These are phyloP conservation scores for Geoglossum glabrum DNA, from an alignment of 495 filamentous ascomycete genomes.

Conservation along the genomic window DNA sequence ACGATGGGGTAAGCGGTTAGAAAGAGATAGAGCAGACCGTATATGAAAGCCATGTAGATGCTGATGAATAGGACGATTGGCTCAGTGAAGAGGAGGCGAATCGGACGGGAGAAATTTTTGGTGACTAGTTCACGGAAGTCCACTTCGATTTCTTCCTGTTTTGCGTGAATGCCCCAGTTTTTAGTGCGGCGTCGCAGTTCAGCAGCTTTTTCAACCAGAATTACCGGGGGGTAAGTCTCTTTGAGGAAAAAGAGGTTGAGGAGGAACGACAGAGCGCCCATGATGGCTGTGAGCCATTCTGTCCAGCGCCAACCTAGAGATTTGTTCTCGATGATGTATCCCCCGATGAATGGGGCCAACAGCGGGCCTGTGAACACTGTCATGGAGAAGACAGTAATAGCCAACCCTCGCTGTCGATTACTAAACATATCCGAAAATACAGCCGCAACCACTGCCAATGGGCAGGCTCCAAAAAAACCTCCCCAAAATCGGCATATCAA, in stretches of 20 bases:
- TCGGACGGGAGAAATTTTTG: slow-evolving; percentile 68
- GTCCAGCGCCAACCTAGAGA: slow-evolving; percentile 71
- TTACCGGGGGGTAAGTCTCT: slow-evolving; percentile 70
- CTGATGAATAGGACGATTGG: slow-evolving; percentile 57
- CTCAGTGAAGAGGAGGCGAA: slow-evolving; percentile 61
- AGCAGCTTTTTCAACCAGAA: slow-evolving; percentile 55
- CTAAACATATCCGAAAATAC: slow-evolving; percentile 81
- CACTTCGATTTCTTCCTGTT: slow-evolving; percentile 82
- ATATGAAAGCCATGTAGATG: slow-evolving; percentile 50
- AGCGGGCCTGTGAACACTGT: slow-evolving; percentile 69
- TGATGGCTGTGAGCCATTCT: slow-evolving; percentile 47
- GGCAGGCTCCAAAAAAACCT: slow-evolving; percentile 54
- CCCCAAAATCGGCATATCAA: slow-evolving; percentile 71
- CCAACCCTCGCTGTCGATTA: slow-evolving; percentile 56
- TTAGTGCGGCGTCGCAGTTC: slow-evolving; percentile 62
- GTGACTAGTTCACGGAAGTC: slow-evolving; percentile 55
- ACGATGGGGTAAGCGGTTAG: slow-evolving; percentile 26
- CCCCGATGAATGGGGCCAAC: slow-evolving; percentile 65
- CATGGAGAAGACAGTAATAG: slow-evolving; percentile 68
- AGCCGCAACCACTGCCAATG: slow-evolving; percentile 66
- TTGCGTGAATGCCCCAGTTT: slow-evolving; percentile 90
- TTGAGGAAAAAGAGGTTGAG: slow-evolving; percentile 52
- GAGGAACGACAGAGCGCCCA: slow-evolving; percentile 53
- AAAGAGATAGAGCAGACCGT: slow-evolving; percentile 26
- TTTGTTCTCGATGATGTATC: slow-evolving; percentile 49